Base-by-base conservation (phyloP, 495 filamentous ascomycete genomes). In the Xylaria acuta region DNA sequence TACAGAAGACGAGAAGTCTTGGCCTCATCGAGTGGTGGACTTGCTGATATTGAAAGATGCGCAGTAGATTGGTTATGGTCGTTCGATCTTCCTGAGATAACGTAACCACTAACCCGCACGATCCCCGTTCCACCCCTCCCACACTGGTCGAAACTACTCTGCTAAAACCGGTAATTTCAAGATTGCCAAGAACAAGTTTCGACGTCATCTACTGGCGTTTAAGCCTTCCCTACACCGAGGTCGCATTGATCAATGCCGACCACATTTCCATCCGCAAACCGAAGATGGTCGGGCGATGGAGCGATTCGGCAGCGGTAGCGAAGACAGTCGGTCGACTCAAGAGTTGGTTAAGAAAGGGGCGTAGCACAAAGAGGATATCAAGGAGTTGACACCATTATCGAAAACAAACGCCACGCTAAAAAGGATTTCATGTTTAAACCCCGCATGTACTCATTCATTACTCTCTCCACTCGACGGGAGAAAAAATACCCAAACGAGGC, bases 341-440 rank as follows among this genome's bases (percentile, higher is more conserved):
- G 20, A 51, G 22, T 70, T 12, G 9, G 56, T 12, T n/a, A 20
- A 63, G 9, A 32, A 45, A 47, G 38, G 53, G 30, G 9, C 1
- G 22, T 0, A 34, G n/a, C 34, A 45, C n/a, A 36, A 16, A 64
- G 54, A 45, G 45, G 45, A 43, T 64, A 45, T 56, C 60, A 43
- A 64, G 36, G 20, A 47, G 18, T 25, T 27, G 32, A 49, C 5
- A 53, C 58, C 56, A 54, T n/a, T 56, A 64, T 53, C 69, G 59
- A 71, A 56, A 54, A 71, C 45, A 67, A 64, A 71, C 69, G 59
- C 69, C 69, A 11, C 69, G 69, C 69, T 71, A 64, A 45, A 64
- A 71, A 36, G 47, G 58, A 9, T 45, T 38, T 67, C 60, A 5
- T 64, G 45, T 64, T 54, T 40, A 54, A 41, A 70, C 43, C 40